Conservation (phyloP, 2,329 filamentous ascomycete genomes). For the Diplodia sapinea region DNA sequence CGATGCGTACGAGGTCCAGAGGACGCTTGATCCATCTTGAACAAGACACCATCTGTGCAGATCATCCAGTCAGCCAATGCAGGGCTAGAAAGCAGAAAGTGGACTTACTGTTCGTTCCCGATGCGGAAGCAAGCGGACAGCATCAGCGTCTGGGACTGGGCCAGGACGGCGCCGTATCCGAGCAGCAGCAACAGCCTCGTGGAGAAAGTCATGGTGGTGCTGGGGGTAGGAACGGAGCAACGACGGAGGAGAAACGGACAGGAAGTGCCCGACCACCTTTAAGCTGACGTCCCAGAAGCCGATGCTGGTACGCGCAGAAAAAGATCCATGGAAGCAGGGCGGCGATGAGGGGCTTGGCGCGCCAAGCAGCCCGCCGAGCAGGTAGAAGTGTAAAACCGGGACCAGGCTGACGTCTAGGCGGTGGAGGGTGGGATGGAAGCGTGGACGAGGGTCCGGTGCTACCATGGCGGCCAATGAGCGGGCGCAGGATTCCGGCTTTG, state of each 20-base stretch:
- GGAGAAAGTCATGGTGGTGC: background rate
- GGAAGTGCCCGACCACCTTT: background rate
- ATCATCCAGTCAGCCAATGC: background rate
- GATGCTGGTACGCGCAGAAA: background rate
- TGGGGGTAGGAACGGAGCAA: background rate
- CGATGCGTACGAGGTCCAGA: conserved; percentile 7
- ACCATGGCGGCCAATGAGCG: background rate
- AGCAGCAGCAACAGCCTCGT: conserved; percentile 3
- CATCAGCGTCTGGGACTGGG: conserved; percentile 1
- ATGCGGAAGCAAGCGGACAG: conserved; percentile 4
- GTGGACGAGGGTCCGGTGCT: background rate
- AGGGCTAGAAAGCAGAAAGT: background rate
- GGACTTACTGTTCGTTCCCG: background rate
- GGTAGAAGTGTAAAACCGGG: conserved; percentile 14
- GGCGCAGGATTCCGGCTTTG: background rate
- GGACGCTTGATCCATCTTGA: conserved; percentile 4
- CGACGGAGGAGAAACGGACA: background rate
- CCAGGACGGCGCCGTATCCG: background rate
- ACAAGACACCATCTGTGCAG: conserved; percentile 5
- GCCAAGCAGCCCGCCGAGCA: conserved; percentile 16
- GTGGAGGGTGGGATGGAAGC: background rate
- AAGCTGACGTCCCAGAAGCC: background rate
- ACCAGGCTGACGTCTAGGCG: background rate
- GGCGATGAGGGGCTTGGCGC: background rate
- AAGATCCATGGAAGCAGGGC: background rate